These are phyloP conservation scores for Helotiales sp. DNA, from an alignment of 2,329 filamentous ascomycete genomes.

Conservation along the genomic window DNA sequence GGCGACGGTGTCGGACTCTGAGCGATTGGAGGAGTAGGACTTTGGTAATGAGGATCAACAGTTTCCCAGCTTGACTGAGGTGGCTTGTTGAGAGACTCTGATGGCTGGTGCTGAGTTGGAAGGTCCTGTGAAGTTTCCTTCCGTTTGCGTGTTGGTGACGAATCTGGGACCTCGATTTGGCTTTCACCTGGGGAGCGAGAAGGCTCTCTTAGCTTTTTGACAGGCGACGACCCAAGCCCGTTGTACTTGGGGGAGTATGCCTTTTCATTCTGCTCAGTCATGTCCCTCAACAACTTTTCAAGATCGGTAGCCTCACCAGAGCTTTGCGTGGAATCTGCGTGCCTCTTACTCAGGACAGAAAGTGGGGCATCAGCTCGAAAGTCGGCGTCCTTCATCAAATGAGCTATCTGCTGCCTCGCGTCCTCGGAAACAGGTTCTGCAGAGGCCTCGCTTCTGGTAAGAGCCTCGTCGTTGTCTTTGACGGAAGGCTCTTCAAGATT, in stretches of 20 bases:
- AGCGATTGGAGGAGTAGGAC: slow-evolving; percentile 1
- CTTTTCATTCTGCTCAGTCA: slow-evolving; percentile 22
- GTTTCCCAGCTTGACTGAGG: slow-evolving; percentile 30
- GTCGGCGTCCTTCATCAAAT: slow-evolving; percentile 48
- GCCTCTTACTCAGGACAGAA: slow-evolving; percentile 33
- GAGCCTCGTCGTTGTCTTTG: neutral
- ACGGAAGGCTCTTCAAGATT: too few species aligned
- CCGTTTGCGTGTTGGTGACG: neutral
- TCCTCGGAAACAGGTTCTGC: slow-evolving; percentile 25
- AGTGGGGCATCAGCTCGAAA: slow-evolving; percentile 47
- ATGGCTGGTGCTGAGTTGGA: neutral
- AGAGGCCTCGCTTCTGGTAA: neutral
- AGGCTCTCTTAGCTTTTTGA: slow-evolving; percentile 13
- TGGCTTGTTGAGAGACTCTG: slow-evolving; percentile 7
- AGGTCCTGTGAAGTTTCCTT: neutral
- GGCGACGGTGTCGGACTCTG: neutral
- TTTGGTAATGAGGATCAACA: slow-evolving; percentile 6
- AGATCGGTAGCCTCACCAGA: slow-evolving; percentile 27
- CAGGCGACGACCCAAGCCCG: slow-evolving; percentile 33
- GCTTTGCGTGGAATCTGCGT: slow-evolving; percentile 28
- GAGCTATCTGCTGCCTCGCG: slow-evolving; percentile 41
- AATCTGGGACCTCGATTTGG: neutral
- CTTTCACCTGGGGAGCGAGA: slow-evolving; percentile 9
- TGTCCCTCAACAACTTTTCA: slow-evolving; percentile 24
- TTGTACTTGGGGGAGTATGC: slow-evolving; percentile 34